Conservation (phyloP, 1,139 yeast species). For the Geotrichum histeridarum region DNA sequence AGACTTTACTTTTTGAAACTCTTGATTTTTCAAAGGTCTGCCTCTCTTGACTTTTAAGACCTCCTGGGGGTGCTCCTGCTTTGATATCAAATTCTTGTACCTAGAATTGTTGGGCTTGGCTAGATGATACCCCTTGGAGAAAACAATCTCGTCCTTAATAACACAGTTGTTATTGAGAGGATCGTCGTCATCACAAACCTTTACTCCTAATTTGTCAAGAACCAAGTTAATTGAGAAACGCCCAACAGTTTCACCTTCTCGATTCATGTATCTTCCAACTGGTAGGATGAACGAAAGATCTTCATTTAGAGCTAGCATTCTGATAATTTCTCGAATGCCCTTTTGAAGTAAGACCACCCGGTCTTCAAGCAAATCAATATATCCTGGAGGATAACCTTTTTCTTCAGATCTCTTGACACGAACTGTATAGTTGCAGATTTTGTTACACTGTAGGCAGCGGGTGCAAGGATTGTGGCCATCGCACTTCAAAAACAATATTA, state of each 20-base stretch:
- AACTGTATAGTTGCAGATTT: not conserved
- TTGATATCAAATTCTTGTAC: not conserved
- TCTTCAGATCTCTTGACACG: not conserved
- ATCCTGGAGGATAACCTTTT: not conserved
- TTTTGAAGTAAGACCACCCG: slow-evolving; percentile 4
- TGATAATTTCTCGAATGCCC: not conserved
- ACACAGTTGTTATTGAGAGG: slow-evolving; percentile 1
- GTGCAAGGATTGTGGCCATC: slow-evolving; percentile 10
- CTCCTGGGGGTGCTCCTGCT: not conserved
- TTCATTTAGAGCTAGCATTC: not conserved
- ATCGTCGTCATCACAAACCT: slow-evolving; percentile 2
- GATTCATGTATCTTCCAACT: not conserved
- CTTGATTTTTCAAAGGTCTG: not conserved
- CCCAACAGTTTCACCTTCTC: not conserved
- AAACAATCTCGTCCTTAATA: not conserved
- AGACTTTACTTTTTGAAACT: too few species aligned
- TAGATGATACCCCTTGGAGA: not conserved
- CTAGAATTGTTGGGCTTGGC: not conserved
- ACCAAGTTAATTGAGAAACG: slow-evolving; percentile 1
- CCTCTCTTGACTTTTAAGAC: not conserved
- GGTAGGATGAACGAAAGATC: slow-evolving; percentile 2
- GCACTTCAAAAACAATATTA: not conserved
- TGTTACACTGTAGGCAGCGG: slow-evolving; percentile 2
- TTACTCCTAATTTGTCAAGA: slow-evolving; percentile 2
- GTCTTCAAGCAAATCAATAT: slow-evolving; percentile 2